phyloP scores from a whole-genome alignment of 192 early-diverging fungal species.

The Coemansia furcata region DNA sequence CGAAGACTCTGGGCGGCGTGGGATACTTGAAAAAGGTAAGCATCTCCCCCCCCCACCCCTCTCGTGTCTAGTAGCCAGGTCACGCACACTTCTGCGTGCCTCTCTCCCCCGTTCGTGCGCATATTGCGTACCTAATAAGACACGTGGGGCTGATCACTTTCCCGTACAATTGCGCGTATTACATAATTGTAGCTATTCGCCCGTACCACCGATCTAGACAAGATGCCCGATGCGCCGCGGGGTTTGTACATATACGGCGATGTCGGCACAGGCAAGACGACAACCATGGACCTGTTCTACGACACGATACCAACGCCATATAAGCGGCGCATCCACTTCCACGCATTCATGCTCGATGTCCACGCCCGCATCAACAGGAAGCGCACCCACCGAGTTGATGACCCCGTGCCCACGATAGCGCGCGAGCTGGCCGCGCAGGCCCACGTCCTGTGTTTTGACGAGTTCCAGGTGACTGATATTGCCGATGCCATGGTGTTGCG shows the following conservation, averaged over 20 bases:
- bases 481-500: conserved; percentile 95
- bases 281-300: conserved; percentile 96
- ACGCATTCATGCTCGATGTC: conserved; percentile 96
- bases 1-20: neutral
- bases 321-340: conserved; percentile 92
- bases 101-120: neutral
- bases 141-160: neutral
- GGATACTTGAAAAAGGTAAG: conserved; percentile 42
- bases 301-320: conserved; percentile 64
- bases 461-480: conserved; percentile 95
- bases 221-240: conserved; percentile 14
- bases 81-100: neutral
- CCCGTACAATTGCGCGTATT: neutral
- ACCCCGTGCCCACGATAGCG: conserved; percentile 72
- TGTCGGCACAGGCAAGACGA: conserved; percentile 92
- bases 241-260: conserved; percentile 60
- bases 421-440: conserved; percentile 76
- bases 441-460: conserved; percentile 92
- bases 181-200: conserved; percentile 26
- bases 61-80: neutral
- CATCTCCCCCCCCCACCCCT: neutral
- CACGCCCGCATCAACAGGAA: conserved; percentile 72
- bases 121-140: neutral
- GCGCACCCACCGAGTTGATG: conserved; percentile 50
- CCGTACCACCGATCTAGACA: neutral